A percentile compares a stretch with the other conserved stretches of the same genome.
phyloP scores from a whole-genome alignment of 73 alveolate species.

The Paramecium octaurelia region DNA sequence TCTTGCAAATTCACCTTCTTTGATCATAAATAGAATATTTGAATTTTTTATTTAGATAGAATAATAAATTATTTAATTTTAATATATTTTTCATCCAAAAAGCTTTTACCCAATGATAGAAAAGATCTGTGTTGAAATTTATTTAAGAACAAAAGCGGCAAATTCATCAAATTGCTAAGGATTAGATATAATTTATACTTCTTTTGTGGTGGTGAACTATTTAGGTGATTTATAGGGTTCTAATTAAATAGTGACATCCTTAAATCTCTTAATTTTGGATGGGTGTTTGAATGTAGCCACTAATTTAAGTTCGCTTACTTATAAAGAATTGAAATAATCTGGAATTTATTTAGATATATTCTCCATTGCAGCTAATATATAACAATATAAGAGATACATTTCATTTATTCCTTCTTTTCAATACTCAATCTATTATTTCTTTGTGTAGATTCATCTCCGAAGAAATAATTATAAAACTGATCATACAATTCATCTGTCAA shows the following conservation, averaged over 20 bases:
- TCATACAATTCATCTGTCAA: slow-evolving; percentile 49
- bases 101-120: slow-evolving; percentile 23
- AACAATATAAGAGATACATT: neutral
- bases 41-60: neutral
- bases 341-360: neutral
- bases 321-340: slow-evolving; percentile 5
- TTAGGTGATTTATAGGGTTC: slow-evolving; percentile 31
- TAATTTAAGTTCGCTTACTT: slow-evolving; percentile 28
- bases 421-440: neutral
- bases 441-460: neutral
- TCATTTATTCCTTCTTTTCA: slow-evolving; percentile 39
- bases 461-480: slow-evolving; percentile 12
- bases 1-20: too few relatives aligned
- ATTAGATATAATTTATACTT: neutral
- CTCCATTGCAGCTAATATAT: neutral
- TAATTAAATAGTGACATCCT: neutral
- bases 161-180: slow-evolving; percentile 44
- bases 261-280: slow-evolving; percentile 36
- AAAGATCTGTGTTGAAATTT: neutral
- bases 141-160: slow-evolving; percentile 12
- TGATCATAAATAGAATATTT: too few relatives aligned
- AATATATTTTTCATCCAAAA: slow-evolving; percentile 2
- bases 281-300: slow-evolving; percentile 31
- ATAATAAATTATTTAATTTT: neutral
- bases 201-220: slow-evolving; percentile 14